phyloP scores from a whole-genome alignment of 2,329 filamentous ascomycete genomes.

The Aspergillus fumigatus region DNA sequence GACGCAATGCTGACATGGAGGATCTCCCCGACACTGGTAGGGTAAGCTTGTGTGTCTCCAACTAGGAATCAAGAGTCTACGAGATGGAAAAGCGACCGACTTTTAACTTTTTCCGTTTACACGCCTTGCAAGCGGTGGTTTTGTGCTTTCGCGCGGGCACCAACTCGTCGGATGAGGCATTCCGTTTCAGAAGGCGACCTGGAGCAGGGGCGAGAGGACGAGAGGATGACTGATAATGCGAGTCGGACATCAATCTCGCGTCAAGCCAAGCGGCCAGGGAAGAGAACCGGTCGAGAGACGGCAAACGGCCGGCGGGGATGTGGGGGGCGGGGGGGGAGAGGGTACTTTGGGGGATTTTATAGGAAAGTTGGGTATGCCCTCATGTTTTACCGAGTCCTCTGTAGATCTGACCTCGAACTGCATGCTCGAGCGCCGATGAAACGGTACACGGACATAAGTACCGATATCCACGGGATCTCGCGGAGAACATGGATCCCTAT shows the following conservation, averaged over 20 bases:
- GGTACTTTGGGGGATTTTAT: background rate
- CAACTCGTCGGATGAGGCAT: constrained; percentile 8
- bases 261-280: background rate
- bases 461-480: too few relatives aligned
- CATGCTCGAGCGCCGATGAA: background rate
- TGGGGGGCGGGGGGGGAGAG: background rate
- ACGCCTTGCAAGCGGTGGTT: constrained; percentile 20
- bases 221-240: constrained; percentile 6
- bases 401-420: background rate
- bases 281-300: background rate
- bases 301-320: background rate
- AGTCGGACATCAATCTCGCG: constrained; percentile 13
- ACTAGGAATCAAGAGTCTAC: too few relatives aligned
- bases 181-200: constrained; percentile 3
- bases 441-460: background rate
- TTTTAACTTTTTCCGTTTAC: constrained; percentile 22
- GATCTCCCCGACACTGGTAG: constrained; percentile 22
- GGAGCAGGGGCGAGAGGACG: constrained; percentile 15
- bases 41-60: background rate
- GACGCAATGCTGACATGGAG: constrained; percentile 25
- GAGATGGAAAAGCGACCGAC: background rate
- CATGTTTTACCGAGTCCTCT: too few relatives aligned
- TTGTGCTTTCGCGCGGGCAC: constrained; percentile 17
- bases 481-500: too few relatives aligned
- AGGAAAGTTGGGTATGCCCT: background rate